Base-by-base conservation (phyloP, 139 green algal species). In the Astrephomene gubernaculifera region DNA sequence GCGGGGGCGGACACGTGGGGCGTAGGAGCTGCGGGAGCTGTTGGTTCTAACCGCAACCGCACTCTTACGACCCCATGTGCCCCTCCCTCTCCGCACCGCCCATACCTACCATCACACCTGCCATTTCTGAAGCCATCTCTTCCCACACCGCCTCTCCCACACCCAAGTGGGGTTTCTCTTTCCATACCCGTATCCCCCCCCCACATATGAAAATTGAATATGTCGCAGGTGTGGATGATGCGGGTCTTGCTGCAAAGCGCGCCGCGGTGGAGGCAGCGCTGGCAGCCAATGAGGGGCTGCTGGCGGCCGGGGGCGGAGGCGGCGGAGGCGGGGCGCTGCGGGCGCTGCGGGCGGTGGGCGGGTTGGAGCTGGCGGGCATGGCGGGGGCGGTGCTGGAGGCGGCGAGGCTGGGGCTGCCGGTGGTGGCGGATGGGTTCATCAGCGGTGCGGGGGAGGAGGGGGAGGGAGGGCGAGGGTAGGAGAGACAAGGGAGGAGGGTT, bases 211-310 rank as follows among this genome's bases (percentile, higher is more conserved):
- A n/a, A n/a, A n/a, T n/a, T n/a, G n/a, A n/a, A n/a, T n/a, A 57
- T 25, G 17, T 57, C 14, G 49, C 73, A 88, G 90, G 90, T 22
- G 57, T 94, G 39, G 63, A 89, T 41, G 86, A 93, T 41, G 68
- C 31, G 0, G 90, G 90, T 1, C 70, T 94, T 33, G 54, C 7
- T 1, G 45, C 44, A 14, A 94, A 94, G 78, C 39, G 38, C 8
- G 4, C 10, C 0, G 86, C 69, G 7, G 89, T 94, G 54, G 35
- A 22, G 21, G 68, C 24, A 2, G 89, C 86, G 1, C 69, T 93
- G 22, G 79, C 64, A 2, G 71, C 54, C 25, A 88, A 92, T 52
- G 39, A 71, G n/a, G 31, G 27, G 12, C 60, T 86, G 21, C 71
- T 92, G 2, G 29, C 3, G 45, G 36, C 52, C 25, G 65, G 27